Evolutionary conservation across 495 filamentous ascomycete genomes (phyloP).

Genomic region (Glutinoglossum americanum): DNA sequence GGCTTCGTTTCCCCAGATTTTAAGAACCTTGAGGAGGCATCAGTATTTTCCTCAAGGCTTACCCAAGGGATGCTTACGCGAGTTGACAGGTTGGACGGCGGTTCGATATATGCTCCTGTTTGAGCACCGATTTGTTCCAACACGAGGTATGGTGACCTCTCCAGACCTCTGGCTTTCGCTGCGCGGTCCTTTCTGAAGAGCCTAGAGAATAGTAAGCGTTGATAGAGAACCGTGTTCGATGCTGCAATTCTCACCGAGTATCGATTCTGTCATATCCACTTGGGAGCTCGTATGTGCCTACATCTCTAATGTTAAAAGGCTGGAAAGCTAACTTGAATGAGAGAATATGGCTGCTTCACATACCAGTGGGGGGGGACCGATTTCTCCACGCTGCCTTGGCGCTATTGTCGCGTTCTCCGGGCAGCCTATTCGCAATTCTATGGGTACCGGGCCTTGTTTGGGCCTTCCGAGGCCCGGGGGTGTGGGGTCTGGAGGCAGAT

Average conservation of each 20-base stretch:
- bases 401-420: conserved; percentile 10
- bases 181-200: background rate
- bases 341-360: background rate
- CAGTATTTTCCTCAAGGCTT: background rate
- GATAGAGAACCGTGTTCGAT: background rate
- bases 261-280: background rate
- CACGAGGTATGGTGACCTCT: background rate
- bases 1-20: conserved; percentile 11
- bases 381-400: conserved; percentile 12
- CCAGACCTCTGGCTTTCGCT: background rate
- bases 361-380: conserved; percentile 3
- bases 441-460: no score
- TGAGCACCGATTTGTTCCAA: conserved; percentile 13
- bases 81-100: conserved; percentile 9
- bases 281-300: conserved; percentile 7
- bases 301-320: background rate
- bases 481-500: background rate
- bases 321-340: no score
- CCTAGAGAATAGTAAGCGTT: background rate
- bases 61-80: conserved; percentile 1
- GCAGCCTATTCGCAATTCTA: background rate
- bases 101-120: conserved; percentile 11
- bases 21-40: conserved; percentile 1
- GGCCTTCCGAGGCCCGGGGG: background rate
- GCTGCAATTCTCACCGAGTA: background rate